Percentiles rank a stretch among this genome's conserved stretches.
Conservation (phyloP, 2,329 filamentous ascomycete genomes). For the Fusarium sp. region DNA sequence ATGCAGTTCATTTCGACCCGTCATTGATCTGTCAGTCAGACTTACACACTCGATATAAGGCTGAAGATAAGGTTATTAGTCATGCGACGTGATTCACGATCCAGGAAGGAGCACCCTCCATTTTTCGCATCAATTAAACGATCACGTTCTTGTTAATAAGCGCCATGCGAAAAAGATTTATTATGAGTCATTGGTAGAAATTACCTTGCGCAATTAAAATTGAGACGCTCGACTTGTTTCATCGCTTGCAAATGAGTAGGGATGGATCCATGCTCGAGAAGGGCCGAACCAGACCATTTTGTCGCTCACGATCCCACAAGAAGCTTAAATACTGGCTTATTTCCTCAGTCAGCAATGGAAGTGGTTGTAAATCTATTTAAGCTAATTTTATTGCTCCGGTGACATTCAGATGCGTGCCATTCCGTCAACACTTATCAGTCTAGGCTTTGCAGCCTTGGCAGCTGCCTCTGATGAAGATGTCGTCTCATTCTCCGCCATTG, state of each 20-base stretch:
- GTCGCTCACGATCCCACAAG: not conserved
- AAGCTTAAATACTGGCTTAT: not conserved
- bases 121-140: not conserved
- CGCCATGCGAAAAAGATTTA: too few relatives aligned
- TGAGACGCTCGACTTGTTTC: constrained; percentile 9
- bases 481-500: constrained; percentile 23
- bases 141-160: not conserved
- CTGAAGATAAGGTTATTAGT: constrained; percentile 13
- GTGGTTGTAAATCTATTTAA: not conserved
- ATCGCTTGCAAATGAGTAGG: constrained; percentile 16
- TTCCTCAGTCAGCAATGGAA: not conserved
- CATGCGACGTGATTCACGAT: not conserved
- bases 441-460: not conserved
- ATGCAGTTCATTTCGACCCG: too few relatives aligned
- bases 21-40: not conserved
- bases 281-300: constrained; percentile 15
- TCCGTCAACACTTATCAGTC: not conserved
- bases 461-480: constrained; percentile 5
- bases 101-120: not conserved
- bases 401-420: constrained; percentile 2
- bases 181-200: not conserved
- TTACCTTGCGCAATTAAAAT: not conserved
- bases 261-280: constrained; percentile 24
- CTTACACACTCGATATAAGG: not conserved
- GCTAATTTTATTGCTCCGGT: not conserved